Conservation (phyloP, 495 filamentous ascomycete genomes). For the Niebla homalea region DNA sequence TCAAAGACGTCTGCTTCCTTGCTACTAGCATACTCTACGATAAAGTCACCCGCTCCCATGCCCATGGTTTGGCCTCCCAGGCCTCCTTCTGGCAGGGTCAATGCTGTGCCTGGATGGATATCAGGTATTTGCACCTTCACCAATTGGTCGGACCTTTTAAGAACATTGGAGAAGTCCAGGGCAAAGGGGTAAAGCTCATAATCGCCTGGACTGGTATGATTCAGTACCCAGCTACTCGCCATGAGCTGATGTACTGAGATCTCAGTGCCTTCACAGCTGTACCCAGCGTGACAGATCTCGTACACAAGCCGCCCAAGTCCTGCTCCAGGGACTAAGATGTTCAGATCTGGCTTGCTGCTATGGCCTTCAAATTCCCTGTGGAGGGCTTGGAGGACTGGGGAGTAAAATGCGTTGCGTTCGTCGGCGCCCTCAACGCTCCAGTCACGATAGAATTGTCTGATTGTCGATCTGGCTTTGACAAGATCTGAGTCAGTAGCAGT, state of each 20-base stretch:
- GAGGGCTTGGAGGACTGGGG: conserved; percentile 54
- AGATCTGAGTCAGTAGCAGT: conserved; percentile 55
- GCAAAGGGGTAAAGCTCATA: conserved; percentile 64
- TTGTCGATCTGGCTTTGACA: conserved; percentile 80
- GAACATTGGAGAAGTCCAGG: conserved; percentile 67
- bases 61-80: conserved; percentile 47
- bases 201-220: conserved; percentile 42
- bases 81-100: conserved; percentile 22
- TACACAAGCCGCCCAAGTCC: conserved; percentile 79
- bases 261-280: conserved; percentile 76
- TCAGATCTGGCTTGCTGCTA: conserved; percentile 26
- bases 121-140: conserved; percentile 60
- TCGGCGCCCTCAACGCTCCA: conserved; percentile 68
- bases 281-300: conserved; percentile 68
- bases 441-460: conserved; percentile 89
- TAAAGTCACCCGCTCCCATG: conserved; percentile 79
- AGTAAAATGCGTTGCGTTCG: conserved; percentile 66
- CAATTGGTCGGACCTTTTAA: conserved; percentile 56
- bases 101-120: conserved; percentile 49
- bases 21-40: conserved; percentile 53
- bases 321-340: conserved; percentile 76
- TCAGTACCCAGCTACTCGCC: conserved; percentile 77
- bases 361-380: conserved; percentile 34
- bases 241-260: conserved; percentile 89
- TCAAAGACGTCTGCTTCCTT: conserved; percentile 51